Evolutionary conservation across 345 rosid genomes (phyloP), one percentile per base, ranked within the genome.

Genomic region (Toxicodendron radicans): DNA sequence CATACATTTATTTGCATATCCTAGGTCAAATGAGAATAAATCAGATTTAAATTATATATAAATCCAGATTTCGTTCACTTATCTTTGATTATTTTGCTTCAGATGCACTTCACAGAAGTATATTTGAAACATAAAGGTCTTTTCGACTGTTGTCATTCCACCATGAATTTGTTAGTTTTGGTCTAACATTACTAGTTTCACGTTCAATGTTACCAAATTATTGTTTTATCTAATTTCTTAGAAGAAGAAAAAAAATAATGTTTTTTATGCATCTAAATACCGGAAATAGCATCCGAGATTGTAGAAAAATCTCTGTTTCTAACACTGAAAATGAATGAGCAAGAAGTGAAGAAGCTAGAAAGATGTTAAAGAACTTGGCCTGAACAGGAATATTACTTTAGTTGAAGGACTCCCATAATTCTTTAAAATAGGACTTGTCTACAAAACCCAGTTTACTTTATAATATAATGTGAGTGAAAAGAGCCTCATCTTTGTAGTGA

Each of bases 401-500:
- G 5, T n/a, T n/a, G 7, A 18, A 30, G 72, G 69, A 21, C 17
- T 59, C 56, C 68, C 33, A 60, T 76, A 62, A 60, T 66, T 27
- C 30, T 27, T 27, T 27, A 27, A 77, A 61, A 43, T 16, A 77
- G 11, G 76, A 76, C 60, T 76, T 68, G 27, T 73, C 68, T 72
- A 79, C 79, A 81, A 17, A 83, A 61, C 76, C 75, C 76, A 81
- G 52, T 45, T 64, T 62, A 77, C 70, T 66, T 61, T 48, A 43
- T 48, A 4, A 6, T 62, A 75, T 48, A 66, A 80, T 32, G 20
- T n/a, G 66, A 62, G 75, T 75, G 73, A 74, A 76, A 70, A 66
- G 68, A 72, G 76, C 79, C 84, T 76, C 81, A 69, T 77, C 78
- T 79, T 65, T 70, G 79, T 79, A 68, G 82, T 69, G 75, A 68